Percentiles rank a stretch among this genome's conserved stretches.
phyloP scores from a whole-genome alignment of 1,139 yeast species.

The Pneumocystis oryctolagi region DNA sequence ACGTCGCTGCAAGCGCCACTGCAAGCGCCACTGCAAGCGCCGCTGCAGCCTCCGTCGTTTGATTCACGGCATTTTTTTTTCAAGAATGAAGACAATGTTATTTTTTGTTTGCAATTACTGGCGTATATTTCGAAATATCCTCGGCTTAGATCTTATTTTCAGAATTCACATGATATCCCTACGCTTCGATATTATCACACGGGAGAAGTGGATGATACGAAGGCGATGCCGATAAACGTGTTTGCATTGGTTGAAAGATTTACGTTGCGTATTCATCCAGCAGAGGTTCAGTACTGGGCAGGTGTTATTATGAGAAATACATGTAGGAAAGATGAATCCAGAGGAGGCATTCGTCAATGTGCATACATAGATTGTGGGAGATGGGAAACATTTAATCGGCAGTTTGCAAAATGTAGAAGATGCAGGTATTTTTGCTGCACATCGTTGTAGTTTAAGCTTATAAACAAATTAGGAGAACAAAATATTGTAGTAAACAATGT shows the following conservation, averaged over 20 bases:
- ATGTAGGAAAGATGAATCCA: conserved; percentile 71
- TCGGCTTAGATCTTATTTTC: conserved; percentile 55
- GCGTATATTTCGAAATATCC: conserved; percentile 92
- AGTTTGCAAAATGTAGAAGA: conserved; percentile 85
- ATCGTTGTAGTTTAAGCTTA: not conserved
- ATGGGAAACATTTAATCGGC: conserved; percentile 84
- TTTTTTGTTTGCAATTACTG: conserved; percentile 79
- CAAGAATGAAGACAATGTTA: conserved; percentile 60
- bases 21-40: not conserved
- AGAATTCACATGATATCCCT: conserved; percentile 50
- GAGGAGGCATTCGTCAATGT: conserved; percentile 89
- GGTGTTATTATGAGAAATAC: conserved; percentile 93
- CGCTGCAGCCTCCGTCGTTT: not conserved
- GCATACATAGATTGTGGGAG: conserved; percentile 88
- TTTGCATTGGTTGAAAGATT: conserved; percentile 87
- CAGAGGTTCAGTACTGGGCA: conserved; percentile 90
- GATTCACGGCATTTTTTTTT: not conserved
- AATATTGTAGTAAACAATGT: conserved; percentile 85
- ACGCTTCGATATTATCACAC: conserved; percentile 18
- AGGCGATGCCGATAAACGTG: conserved; percentile 34
- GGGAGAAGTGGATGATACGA: not conserved
- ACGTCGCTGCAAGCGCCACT: not conserved
- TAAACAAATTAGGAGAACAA: conserved; percentile 38
- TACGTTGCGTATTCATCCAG: conserved; percentile 51
- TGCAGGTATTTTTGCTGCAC: conserved; percentile 41